phyloP scores from a whole-genome alignment of 805 yeast species.

The Limtongia smithiae region DNA sequence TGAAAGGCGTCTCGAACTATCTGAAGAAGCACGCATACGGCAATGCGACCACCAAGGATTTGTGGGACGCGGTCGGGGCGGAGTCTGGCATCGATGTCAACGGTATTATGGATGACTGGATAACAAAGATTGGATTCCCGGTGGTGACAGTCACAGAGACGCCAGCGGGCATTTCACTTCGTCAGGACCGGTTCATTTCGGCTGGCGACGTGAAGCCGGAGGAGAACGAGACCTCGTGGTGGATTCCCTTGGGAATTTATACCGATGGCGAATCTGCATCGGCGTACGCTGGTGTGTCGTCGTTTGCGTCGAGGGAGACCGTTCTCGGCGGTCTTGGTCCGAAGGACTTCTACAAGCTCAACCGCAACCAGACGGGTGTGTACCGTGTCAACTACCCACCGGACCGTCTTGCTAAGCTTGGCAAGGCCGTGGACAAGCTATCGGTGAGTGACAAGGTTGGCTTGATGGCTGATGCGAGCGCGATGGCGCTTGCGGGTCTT shows the following conservation, averaged over 20 bases:
- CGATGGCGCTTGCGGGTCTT: conserved; percentile 67
- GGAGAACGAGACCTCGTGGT: conserved; percentile 63
- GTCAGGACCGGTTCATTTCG: conserved; percentile 70
- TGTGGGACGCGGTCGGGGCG: conserved; percentile 69
- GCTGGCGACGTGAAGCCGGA: conserved; percentile 75
- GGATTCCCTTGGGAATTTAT: conserved; percentile 38
- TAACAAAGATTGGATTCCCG: conserved; percentile 74
- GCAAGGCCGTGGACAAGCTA: conserved; percentile 45
- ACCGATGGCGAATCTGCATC: conserved; percentile 28
- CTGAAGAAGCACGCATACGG: conserved; percentile 73
- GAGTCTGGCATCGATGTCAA: conserved; percentile 72
- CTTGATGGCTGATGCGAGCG: conserved; percentile 72
- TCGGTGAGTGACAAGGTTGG: conserved; percentile 77
- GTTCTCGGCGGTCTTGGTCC: conserved; percentile 19
- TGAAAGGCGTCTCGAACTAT: conserved; percentile 75
- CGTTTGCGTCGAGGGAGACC: conserved; percentile 35
- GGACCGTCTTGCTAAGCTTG: conserved; percentile 66
- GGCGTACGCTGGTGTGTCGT: conserved; percentile 24
- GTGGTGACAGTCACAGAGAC: conserved; percentile 63
- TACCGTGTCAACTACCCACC: conserved; percentile 69
- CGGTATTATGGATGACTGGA: conserved; percentile 75
- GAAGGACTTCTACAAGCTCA: conserved; percentile 58
- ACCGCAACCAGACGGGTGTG: conserved; percentile 70
- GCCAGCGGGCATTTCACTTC: conserved; percentile 48
- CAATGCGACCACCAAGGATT: conserved; percentile 70